A percentile compares a stretch with the other conserved stretches of the same genome.
Conservation (phyloP, 2,329 filamentous ascomycete genomes). For the Aspergillus ibericus region DNA sequence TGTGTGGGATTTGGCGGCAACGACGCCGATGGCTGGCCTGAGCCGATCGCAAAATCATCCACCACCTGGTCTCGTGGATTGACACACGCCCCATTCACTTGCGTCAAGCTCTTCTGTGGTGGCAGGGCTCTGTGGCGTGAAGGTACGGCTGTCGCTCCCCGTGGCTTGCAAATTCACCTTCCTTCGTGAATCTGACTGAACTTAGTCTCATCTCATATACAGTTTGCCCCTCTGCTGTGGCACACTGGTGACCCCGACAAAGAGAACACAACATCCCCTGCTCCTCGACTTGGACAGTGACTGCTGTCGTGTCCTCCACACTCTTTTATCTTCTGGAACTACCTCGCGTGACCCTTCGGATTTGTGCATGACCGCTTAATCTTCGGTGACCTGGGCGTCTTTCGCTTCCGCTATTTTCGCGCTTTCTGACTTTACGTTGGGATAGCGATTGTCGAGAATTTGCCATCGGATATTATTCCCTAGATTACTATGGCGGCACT, state of each 20-base stretch:
- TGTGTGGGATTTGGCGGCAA: slow-evolving; percentile 35
- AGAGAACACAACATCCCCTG: slow-evolving; percentile 15
- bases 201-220: slow-evolving; percentile 22
- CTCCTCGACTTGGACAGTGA: slow-evolving; percentile 16
- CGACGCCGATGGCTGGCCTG: slow-evolving; percentile 22
- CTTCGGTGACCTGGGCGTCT: slow-evolving; percentile 7
- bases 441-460: slow-evolving; percentile 66
- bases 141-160: neutral
- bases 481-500: slow-evolving; percentile 77
- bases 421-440: neutral
- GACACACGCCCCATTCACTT: slow-evolving; percentile 22
- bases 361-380: slow-evolving; percentile 6
- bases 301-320: slow-evolving; percentile 27
- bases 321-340: slow-evolving; percentile 22
- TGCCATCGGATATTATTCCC: slow-evolving; percentile 81
- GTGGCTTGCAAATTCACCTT: neutral
- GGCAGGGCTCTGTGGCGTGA: slow-evolving; percentile 22
- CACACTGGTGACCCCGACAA: slow-evolving; percentile 23
- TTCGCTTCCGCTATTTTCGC: neutral
- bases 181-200: neutral
- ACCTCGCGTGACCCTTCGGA: neutral
- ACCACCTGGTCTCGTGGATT: slow-evolving; percentile 12
- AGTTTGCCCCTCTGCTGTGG: slow-evolving; percentile 34
- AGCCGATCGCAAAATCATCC: slow-evolving; percentile 23
- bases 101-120: slow-evolving; percentile 21